Base-by-base conservation (phyloP, 257 asterid species). In the Nicotiana otophora region DNA sequence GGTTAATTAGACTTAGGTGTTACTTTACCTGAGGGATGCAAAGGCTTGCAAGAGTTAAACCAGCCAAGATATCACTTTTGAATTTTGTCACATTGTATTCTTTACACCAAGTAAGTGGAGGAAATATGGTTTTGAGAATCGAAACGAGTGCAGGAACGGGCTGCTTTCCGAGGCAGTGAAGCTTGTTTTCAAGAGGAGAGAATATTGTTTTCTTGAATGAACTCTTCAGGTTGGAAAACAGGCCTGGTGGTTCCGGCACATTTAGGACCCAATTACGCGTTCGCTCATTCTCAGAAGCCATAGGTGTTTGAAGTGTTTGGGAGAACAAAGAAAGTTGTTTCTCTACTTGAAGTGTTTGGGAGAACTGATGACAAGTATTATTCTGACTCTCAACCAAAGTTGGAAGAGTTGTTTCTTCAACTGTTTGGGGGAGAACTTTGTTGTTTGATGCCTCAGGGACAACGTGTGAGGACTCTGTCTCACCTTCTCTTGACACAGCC, bases 1-100 rank as follows among this genome's bases (percentile, higher is more conserved):
- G 39, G 80, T 48, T n/a, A n/a, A n/a, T n/a, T n/a, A 20, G 1
- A 64, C 10, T 30, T 26, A 11, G 12, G 39, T 64, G 33, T 42
- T 20, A 57, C 58, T 5, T 46, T 34, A 86, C 91, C 85, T 88
- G 91, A 23, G 91, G 91, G 65, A 88, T 86, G 83, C 88, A 88
- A 70, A 88, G 89, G 85, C 91, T 86, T 70, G 91, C 91, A 58
- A 88, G 89, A 17, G 91, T 88, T 26, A 88, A 53, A 74, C 91
- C 91, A 77, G 91, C 88, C 70, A 86, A 78, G 4, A 86, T 12
- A 72, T 88, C 91, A 9, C 80, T 81, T 83, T 74, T 88, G 23
- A 86, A 84, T 81, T 81, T 83, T 67, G 81, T 68, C 1, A 81
- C 28, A 62, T 77, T 86, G 67, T 88, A 88, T 26, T 78, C 62